A percentile compares a stretch with the other conserved stretches of the same genome.
Evolutionary conservation across 1,284 basidiomycete species (phyloP).

Genomic region (Apiotrichum montevideense): DNA sequence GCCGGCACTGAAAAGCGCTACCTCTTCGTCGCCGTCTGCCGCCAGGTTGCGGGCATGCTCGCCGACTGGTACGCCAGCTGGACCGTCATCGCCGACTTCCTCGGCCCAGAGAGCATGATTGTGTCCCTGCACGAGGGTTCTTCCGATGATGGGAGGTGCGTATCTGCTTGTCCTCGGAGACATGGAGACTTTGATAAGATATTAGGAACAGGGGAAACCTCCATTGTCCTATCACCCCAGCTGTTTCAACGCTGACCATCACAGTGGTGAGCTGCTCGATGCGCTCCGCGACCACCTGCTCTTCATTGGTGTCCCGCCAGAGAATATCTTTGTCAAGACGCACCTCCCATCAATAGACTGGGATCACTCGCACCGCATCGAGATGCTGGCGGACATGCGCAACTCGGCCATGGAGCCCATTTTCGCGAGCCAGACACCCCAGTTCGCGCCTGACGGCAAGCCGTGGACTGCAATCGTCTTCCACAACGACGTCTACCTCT

Average conservation of each 20-base stretch:
- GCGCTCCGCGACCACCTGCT: conserved; percentile 38
- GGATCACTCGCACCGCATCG: conserved; percentile 43
- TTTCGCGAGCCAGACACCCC: conserved; percentile 29
- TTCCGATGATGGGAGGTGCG: conserved; percentile 28
- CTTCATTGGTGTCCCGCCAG: conserved; percentile 40
- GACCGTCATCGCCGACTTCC: conserved; percentile 41
- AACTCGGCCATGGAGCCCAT: conserved; percentile 47
- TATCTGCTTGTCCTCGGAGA: too few relatives aligned
- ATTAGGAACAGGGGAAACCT: too few relatives aligned
- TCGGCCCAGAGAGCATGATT: conserved; percentile 37
- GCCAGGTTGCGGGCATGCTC: conserved; percentile 43
- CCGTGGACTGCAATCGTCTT: conserved; percentile 44
- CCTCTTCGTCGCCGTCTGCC: conserved; percentile 34
- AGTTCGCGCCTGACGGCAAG: conserved; percentile 36
- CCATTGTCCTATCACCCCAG: too few relatives aligned
- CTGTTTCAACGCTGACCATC: not conserved
- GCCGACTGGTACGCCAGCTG: conserved; percentile 43
- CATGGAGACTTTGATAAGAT: too few relatives aligned
- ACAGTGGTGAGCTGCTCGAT: conserved; percentile 23
- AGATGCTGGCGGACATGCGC: conserved; percentile 45
- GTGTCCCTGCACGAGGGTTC: conserved; percentile 39
- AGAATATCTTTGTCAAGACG: conserved; percentile 37
- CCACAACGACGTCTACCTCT: conserved; percentile 49
- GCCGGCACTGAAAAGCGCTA: conserved; percentile 28
- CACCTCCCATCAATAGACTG: conserved; percentile 35